Evolutionary conservation across 257 asterid species (phyloP).

Genomic region (Leonotis leonurus): DNA sequence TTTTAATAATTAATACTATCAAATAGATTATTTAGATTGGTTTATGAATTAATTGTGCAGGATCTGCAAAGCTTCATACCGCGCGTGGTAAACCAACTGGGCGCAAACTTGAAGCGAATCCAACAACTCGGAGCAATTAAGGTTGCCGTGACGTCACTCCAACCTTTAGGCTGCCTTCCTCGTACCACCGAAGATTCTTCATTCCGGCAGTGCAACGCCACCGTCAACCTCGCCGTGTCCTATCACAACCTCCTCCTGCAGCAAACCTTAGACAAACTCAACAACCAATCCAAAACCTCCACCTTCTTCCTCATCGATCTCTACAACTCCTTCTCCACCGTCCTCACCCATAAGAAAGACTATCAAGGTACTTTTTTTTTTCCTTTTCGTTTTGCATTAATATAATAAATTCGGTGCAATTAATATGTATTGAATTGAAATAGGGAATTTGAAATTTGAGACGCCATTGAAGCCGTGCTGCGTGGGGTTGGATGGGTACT

Average conservation of each 20-base stretch:
- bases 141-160: slow-evolving; percentile 47
- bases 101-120: slow-evolving; percentile 35
- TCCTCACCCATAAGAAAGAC: slow-evolving; percentile 31
- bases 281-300: slow-evolving; percentile 35
- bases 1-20: too few species aligned
- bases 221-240: slow-evolving; percentile 39
- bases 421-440: background rate
- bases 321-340: slow-evolving; percentile 44
- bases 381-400: too few species aligned
- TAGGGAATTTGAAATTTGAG: slow-evolving; percentile 52
- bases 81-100: slow-evolving; percentile 48
- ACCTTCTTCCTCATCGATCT: slow-evolving; percentile 48
- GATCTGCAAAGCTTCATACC: slow-evolving; percentile 44
- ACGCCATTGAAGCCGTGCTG: slow-evolving; percentile 78
- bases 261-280: slow-evolving; percentile 43
- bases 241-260: slow-evolving; percentile 52
- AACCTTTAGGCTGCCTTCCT: slow-evolving; percentile 88
- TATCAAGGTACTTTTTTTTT: slow-evolving; percentile 16
- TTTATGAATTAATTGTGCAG: too few species aligned
- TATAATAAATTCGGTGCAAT: too few species aligned
- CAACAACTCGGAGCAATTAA: slow-evolving; percentile 43
- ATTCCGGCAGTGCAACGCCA: slow-evolving; percentile 54
- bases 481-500: slow-evolving; percentile 37
- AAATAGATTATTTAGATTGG: too few species aligned
- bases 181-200: slow-evolving; percentile 34